phyloP scores from a whole-genome alignment of 2,329 filamentous ascomycete species.

The Orbilia oligospora region DNA sequence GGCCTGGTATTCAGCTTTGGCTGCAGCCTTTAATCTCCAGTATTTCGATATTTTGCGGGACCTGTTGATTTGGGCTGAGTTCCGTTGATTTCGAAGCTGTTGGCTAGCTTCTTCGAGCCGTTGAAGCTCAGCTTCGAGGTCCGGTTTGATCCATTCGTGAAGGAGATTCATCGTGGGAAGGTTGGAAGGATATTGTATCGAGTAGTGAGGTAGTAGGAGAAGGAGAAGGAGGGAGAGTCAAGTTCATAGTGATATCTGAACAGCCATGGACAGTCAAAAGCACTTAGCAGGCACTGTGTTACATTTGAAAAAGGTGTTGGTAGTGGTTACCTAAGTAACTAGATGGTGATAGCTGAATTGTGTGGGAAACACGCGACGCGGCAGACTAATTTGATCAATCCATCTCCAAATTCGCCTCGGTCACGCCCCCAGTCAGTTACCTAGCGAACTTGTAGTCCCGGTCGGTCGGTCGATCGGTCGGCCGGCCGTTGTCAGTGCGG shows the following conservation, averaged over 20 bases:
- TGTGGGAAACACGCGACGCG: constrained; percentile 8
- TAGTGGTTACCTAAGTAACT: too few relatives aligned
- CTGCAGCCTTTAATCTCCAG: background rate
- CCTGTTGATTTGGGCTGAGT: background rate
- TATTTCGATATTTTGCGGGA: background rate
- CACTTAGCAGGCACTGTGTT: too few relatives aligned
- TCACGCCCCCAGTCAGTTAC: background rate
- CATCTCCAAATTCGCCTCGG: background rate
- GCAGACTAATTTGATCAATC: background rate
- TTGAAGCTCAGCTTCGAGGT: constrained; percentile 39
- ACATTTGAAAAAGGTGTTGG: background rate
- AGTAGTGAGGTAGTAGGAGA: background rate
- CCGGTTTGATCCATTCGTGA: constrained; percentile 43
- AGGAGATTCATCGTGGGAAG: constrained; percentile 38
- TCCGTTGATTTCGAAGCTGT: constrained; percentile 11
- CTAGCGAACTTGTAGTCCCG: too few relatives aligned
- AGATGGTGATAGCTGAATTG: too few relatives aligned
- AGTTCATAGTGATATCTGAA: background rate
- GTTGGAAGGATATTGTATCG: background rate
- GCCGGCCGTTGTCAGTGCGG: background rate
- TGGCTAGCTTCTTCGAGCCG: constrained; percentile 12
- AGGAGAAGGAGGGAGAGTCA: background rate
- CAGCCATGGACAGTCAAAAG: background rate
- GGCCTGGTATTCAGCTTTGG: background rate
- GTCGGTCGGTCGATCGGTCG: background rate